phyloP scores from a whole-genome alignment of 1,284 basidiomycete genomes.

The Cutaneotrichosporon sp. region DNA sequence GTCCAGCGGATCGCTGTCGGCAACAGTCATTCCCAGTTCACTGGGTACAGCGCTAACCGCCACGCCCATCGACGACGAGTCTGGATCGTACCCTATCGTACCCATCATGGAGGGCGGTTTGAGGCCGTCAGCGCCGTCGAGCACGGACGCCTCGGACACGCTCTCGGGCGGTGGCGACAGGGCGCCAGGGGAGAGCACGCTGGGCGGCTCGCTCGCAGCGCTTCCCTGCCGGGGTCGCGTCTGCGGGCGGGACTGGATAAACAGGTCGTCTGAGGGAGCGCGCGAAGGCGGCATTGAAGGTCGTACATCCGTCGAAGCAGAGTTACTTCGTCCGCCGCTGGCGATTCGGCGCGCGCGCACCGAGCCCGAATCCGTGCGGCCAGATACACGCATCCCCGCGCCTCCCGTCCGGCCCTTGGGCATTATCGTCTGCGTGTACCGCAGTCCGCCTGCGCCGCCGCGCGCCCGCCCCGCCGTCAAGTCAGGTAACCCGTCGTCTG shows the following conservation, averaged over 20 bases:
- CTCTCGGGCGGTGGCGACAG: no score
- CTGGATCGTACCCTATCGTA: conserved; percentile 57
- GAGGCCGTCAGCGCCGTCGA: conserved; percentile 37
- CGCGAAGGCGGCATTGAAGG: background rate
- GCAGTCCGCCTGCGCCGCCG: conserved; percentile 56
- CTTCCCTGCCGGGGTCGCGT: background rate
- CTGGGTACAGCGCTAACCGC: conserved; percentile 18
- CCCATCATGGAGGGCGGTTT: conserved; percentile 10
- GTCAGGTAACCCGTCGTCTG: conserved; percentile 9
- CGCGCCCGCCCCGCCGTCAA: conserved; percentile 21
- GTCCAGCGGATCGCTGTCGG: conserved; percentile 11
- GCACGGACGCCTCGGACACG: conserved; percentile 41
- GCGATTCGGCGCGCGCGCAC: background rate
- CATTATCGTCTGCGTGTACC: conserved; percentile 82
- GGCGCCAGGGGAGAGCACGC: background rate
- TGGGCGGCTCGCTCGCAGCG: background rate
- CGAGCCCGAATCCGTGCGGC: background rate
- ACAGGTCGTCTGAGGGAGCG: conserved; percentile 21
- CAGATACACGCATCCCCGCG: conserved; percentile 60
- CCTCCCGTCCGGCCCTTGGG: conserved; percentile 57
- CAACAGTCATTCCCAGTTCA: conserved; percentile 22
- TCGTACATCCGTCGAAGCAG: background rate
- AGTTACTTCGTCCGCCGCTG: conserved; percentile 1
- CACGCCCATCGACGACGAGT: conserved; percentile 14
- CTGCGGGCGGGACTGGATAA: conserved; percentile 15